phyloP scores from a whole-genome alignment of 2,329 filamentous ascomycete genomes.

The Blumeria hordei region DNA sequence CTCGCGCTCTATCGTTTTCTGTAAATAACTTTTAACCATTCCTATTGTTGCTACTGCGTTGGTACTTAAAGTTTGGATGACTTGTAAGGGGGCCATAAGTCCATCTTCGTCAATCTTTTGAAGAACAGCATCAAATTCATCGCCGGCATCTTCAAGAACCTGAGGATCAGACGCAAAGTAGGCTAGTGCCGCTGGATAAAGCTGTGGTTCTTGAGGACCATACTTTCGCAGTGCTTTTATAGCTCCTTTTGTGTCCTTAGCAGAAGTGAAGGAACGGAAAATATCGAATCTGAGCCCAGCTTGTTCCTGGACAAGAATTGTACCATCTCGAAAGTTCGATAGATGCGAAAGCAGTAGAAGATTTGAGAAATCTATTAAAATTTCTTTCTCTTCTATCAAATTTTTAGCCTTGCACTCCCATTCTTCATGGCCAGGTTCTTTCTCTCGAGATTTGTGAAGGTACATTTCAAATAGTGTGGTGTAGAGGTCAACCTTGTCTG shows the following conservation, averaged over 20 bases:
- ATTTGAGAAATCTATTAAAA: conserved; percentile 82
- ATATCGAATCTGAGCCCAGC: conserved; percentile 84
- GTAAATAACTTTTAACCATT: conserved; percentile 82
- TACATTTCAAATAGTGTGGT: conserved; percentile 98
- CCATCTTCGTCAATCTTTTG: conserved; percentile 73
- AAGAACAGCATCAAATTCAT: conserved; percentile 60
- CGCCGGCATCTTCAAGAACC: conserved; percentile 66
- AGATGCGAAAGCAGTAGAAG: conserved; percentile 81
- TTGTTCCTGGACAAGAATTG: conserved; percentile 78
- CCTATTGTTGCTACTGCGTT: conserved; percentile 86
- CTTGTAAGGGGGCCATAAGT: conserved; percentile 85
- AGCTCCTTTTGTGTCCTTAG: conserved; percentile 73
- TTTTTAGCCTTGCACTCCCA: conserved; percentile 86
- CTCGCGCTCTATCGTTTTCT: conserved; percentile 71
- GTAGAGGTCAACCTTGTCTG: conserved; percentile 66
- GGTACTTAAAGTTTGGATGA: conserved; percentile 69
- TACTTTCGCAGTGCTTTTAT: conserved; percentile 82
- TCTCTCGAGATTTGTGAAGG: conserved; percentile 60
- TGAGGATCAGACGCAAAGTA: conserved; percentile 75
- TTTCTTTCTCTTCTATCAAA: conserved; percentile 57
- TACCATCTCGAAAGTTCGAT: conserved; percentile 73
- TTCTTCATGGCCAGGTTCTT: conserved; percentile 43
- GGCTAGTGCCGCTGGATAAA: conserved; percentile 77
- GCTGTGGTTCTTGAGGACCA: conserved; percentile 66
- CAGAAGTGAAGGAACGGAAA: conserved; percentile 83